Conservation (phyloP, 2,329 filamentous ascomycete species). For the Botrytis paeoniae region DNA sequence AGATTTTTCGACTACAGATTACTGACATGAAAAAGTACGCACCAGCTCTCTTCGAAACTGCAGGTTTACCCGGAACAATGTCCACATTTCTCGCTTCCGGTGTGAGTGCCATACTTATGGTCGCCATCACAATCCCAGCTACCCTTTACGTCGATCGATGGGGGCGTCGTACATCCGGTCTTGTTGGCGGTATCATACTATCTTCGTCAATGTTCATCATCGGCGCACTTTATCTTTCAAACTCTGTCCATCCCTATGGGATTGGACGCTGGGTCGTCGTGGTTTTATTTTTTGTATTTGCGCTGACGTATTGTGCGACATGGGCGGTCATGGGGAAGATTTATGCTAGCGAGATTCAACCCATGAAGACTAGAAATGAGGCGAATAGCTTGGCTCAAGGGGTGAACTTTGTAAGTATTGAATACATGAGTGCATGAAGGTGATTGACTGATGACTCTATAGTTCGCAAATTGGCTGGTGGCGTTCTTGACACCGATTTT, state of each 20-base stretch:
- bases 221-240: not conserved
- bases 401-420: not conserved
- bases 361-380: not conserved
- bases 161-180: not conserved
- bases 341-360: not conserved
- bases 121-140: not conserved
- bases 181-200: not conserved
- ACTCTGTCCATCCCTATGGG: not conserved
- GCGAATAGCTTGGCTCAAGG: not conserved
- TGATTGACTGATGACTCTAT: not conserved
- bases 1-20: not conserved
- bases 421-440: not conserved
- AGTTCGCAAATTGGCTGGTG: not conserved
- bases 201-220: not conserved
- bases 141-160: not conserved
- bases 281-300: not conserved
- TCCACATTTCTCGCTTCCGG: not conserved
- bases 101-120: not conserved
- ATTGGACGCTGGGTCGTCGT: not conserved
- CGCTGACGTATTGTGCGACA: not conserved
- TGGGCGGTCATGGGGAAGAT: not conserved
- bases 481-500: not conserved
- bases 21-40: not conserved
- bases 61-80: not conserved
- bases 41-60: not conserved